These are phyloP conservation scores for Eucalyptus caleyi DNA, from an alignment of 345 rosid genomes.

Conservation along the genomic window DNA sequence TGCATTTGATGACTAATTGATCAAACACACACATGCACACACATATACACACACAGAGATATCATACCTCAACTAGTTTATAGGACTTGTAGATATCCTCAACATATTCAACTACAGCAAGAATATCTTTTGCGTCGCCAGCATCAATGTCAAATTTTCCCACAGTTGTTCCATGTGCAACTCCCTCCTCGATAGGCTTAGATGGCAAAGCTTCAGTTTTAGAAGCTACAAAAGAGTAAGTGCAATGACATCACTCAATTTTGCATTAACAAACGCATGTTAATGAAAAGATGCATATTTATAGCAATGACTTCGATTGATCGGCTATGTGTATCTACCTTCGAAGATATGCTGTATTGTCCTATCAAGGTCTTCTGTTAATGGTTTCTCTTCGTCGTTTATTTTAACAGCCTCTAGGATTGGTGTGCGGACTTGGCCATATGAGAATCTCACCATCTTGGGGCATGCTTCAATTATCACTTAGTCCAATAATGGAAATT, in stretches of 20 bases:
- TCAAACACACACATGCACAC: not conserved
- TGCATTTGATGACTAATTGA: not conserved
- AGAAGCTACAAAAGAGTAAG: not conserved
- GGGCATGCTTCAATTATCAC: not conserved
- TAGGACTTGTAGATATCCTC: not conserved
- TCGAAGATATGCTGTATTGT: not conserved
- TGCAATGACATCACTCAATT: not conserved
- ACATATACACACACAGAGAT: accelerated
- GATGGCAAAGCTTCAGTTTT: not conserved
- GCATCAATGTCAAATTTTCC: not conserved
- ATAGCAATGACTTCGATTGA: not conserved
- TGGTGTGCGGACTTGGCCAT: not conserved
- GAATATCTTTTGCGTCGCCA: not conserved
- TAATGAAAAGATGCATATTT: not conserved
- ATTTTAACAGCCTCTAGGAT: accelerated
- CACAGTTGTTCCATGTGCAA: not conserved
- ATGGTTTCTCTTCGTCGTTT: accelerated
- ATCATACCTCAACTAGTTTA: not conserved
- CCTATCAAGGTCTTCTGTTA: not conserved
- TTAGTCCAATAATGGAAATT: accelerated
- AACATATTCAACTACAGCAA: not conserved
- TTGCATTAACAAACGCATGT: not conserved
- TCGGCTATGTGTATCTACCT: not conserved
- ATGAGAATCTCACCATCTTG: not conserved
- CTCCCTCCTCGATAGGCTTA: not conserved